Evolutionary conservation across 345 rosid species (phyloP).

Genomic region (Triadica sebifera): DNA sequence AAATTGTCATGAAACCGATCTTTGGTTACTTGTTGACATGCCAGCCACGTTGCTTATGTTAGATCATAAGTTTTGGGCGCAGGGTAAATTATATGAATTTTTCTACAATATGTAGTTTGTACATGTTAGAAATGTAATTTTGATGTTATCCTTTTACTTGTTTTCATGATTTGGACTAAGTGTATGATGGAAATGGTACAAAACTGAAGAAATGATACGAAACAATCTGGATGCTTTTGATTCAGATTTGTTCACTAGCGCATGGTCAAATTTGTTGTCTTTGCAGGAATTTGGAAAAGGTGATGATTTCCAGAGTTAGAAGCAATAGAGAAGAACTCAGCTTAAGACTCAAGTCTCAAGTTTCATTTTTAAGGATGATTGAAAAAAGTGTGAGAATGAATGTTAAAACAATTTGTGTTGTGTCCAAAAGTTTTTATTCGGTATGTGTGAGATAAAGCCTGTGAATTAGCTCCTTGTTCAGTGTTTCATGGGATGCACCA

Average conservation of each 20-base stretch:
- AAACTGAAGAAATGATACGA: no score
- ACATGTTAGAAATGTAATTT: neutral
- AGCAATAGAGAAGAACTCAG: neutral
- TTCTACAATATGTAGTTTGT: neutral
- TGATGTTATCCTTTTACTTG: neutral
- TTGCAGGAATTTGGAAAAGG: conserved; percentile 5
- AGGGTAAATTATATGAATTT: neutral
- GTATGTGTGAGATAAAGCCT: neutral
- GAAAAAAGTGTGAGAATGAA: neutral
- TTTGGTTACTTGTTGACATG: no score
- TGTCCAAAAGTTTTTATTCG: neutral
- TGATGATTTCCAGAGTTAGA: neutral
- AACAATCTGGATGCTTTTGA: no score
- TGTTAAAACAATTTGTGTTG: neutral
- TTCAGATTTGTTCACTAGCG: neutral
- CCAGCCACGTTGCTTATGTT: neutral
- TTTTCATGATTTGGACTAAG: neutral
- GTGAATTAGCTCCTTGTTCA: neutral
- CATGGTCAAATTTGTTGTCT: neutral
- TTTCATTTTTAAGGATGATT: neutral
- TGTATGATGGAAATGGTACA: no score
- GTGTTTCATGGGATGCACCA: no score
- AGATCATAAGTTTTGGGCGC: no score
- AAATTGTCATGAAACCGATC: neutral
- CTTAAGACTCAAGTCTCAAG: neutral